Evolutionary conservation across 225 moss, liverwort and hornwort species (phyloP).

Genomic region (Pseudoscleropodium purum): DNA sequence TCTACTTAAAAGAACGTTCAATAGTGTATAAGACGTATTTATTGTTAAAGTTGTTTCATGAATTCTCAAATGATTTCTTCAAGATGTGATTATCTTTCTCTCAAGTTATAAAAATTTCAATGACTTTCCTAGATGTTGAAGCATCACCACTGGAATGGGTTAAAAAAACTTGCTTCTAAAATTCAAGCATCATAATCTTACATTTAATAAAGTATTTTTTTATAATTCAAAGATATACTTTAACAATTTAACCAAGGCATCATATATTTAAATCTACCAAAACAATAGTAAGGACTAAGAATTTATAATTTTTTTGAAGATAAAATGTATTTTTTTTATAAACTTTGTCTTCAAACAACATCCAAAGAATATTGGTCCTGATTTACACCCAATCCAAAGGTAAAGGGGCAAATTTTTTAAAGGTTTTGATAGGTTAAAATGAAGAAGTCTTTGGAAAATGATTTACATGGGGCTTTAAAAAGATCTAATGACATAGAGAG

Average conservation of each 20-base stretch:
- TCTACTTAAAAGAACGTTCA: neutral
- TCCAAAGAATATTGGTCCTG: neutral
- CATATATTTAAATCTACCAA: neutral
- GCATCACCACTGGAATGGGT: neutral
- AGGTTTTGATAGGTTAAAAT: neutral
- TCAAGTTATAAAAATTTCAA: neutral
- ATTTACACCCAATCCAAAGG: neutral
- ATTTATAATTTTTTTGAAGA: no score
- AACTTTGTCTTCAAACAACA: neutral
- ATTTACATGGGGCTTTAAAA: rapidly evolving
- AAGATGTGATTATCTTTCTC: neutral
- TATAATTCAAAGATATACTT: neutral
- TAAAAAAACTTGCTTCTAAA: neutral
- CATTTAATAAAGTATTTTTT: neutral
- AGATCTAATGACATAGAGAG: rapidly evolving
- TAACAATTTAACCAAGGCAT: neutral
- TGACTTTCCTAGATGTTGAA: neutral
- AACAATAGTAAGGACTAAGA: neutral
- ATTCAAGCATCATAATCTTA: neutral
- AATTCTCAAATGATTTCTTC: neutral
- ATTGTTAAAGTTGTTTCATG: neutral
- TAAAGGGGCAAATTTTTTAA: neutral
- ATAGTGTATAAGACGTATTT: neutral
- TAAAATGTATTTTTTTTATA: no score
- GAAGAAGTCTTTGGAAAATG: rapidly evolving